These are phyloP conservation scores for Copromyces sp. DNA, from an alignment of 495 filamentous ascomycete genomes.

Conservation along the genomic window DNA sequence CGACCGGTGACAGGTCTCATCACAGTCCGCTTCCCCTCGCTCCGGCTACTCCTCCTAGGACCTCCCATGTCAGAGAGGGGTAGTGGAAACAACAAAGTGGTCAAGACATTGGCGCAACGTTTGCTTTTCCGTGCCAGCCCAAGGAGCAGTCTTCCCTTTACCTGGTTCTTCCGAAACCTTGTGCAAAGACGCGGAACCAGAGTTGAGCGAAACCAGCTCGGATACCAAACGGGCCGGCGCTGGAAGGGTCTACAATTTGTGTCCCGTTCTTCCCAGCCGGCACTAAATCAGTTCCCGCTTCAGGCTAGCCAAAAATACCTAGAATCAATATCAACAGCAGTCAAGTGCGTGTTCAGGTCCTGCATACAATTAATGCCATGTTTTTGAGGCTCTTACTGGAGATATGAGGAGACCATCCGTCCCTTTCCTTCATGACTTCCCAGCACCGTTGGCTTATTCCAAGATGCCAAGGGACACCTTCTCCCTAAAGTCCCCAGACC, in stretches of 20 bases:
- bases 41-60: neutral
- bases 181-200: neutral
- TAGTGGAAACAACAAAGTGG: neutral
- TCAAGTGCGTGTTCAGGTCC: neutral
- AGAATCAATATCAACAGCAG: neutral
- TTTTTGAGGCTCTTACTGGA: neutral
- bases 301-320: neutral
- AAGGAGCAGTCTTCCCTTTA: neutral
- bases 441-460: neutral
- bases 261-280: neutral
- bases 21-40: neutral
- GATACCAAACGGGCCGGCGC: neutral
- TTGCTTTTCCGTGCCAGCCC: neutral
- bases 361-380: neutral
- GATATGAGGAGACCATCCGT: neutral
- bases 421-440: neutral
- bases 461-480: neutral
- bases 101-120: neutral
- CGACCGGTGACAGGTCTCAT: neutral
- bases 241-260: neutral
- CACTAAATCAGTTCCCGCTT: neutral
- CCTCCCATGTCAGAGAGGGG: neutral
- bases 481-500: neutral
- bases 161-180: neutral
- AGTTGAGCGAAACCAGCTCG: neutral